phyloP scores from a whole-genome alignment of 208 protist genomes.

The Jaenimonas drosophilae region DNA sequence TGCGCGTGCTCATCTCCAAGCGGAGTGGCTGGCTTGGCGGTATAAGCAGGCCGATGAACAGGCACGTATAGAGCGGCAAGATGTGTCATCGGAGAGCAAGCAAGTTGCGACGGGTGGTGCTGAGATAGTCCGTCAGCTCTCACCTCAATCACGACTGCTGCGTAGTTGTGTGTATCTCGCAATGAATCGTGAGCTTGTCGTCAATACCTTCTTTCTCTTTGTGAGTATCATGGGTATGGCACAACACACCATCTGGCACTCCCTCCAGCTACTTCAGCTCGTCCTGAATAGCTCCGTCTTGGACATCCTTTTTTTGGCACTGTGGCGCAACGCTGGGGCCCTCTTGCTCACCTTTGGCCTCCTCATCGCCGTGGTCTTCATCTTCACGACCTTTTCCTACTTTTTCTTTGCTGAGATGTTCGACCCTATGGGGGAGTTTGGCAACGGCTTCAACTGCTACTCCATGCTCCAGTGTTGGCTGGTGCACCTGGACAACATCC shows the following conservation, averaged over 20 bases:
- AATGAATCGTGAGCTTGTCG: too few species aligned
- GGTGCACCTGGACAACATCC: slow-evolving; percentile 64
- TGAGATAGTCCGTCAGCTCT: too few species aligned
- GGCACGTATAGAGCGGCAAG: too few species aligned
- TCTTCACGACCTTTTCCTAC: slow-evolving; percentile 49
- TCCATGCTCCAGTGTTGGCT: slow-evolving; percentile 68
- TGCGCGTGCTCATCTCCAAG: too few species aligned
- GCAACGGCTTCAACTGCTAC: slow-evolving; percentile 66
- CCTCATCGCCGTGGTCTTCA: slow-evolving; percentile 38
- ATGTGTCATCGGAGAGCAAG: too few species aligned
- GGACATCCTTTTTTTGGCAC: slow-evolving; percentile 33
- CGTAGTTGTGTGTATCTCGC: too few species aligned
- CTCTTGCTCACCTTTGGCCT: slow-evolving; percentile 51
- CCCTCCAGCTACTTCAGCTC: slow-evolving; percentile 51
- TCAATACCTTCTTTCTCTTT: slow-evolving; percentile 31
- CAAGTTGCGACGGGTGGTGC: too few species aligned
- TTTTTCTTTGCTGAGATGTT: slow-evolving; percentile 51
- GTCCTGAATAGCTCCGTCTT: slow-evolving; percentile 25
- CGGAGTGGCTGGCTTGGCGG: too few species aligned
- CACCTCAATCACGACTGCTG: too few species aligned
- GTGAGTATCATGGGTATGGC: slow-evolving; percentile 38
- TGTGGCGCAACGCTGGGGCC: slow-evolving; percentile 22
- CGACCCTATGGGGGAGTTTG: slow-evolving; percentile 18
- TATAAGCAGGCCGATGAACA: too few species aligned
- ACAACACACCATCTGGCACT: slow-evolving; percentile 50